Base-by-base conservation (phyloP, 176 grass and related monocot genomes). In the Musa beccarii region DNA sequence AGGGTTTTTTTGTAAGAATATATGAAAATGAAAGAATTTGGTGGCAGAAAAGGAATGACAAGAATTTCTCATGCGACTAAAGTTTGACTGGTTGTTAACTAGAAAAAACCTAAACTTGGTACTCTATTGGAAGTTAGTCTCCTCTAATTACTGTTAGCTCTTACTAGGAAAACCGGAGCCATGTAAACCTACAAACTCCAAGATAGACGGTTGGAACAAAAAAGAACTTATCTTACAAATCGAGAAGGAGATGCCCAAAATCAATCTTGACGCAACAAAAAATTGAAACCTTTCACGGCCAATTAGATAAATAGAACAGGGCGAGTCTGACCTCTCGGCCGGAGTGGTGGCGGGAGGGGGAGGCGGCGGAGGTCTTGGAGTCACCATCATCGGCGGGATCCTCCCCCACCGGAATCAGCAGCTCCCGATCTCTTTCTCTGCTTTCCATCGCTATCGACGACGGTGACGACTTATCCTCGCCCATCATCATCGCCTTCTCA, bases 361-460 rank as follows among this genome's bases (percentile, higher is more conserved):
- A 2, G 50, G 78, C 87, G 11, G 84, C 56, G 52, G 87, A 81
- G 49, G 82, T 68, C 72, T 90, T 86, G 54, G 68, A 74, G 69
- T 87, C 89, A 23, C 79, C 69, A 79, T 80, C 82, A 26, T 84
- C 88, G 19, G 71, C 64, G 15, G 70, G 59, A 3, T 16, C 79
- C 55, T 49, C 81, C 51, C 53, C 67, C 59, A 70, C 72, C 49
- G 68, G 54, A 52, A 87, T 86, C 69, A 85, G 85, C 63, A 75
- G 82, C 73, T 85, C 85, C 22, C 81, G 74, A 71, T 89, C 87
- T 15, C 84, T 79, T 69, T 84, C 88, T 52, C 89, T 74, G 57
- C 63, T 75, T 34, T 61, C 69, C 82, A 85, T 85, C 59, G 79
- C 79, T 63, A 83, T 75, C 10, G 78, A 61, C 57, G 57, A 73